Conservation (phyloP, 805 yeast genomes). For the Candida tammaniensis region DNA sequence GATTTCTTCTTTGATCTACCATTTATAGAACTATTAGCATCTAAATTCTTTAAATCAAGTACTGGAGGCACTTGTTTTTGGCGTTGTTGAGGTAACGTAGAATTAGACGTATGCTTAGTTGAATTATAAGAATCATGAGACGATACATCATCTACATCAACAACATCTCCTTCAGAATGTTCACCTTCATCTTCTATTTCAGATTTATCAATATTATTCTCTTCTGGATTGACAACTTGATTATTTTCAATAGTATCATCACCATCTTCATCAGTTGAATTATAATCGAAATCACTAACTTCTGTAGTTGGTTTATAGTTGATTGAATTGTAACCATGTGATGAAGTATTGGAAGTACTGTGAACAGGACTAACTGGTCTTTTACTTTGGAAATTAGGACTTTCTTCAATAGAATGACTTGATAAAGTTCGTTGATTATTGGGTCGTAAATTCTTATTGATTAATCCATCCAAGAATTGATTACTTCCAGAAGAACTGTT, state of each 20-base stretch:
- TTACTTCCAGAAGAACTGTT: conserved; percentile 9
- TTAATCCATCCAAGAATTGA: conserved; percentile 9
- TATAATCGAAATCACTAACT: conserved; percentile 22
- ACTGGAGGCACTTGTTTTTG: conserved; percentile 2
- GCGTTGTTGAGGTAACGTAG: conserved; percentile 5
- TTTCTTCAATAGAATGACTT: conserved; percentile 8
- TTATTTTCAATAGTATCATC: conserved; percentile 9
- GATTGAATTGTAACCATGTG: conserved; percentile 5
- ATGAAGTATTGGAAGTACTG: conserved; percentile 6
- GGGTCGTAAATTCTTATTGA: conserved; percentile 12
- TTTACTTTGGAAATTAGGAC: background rate
- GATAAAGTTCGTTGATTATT: conserved; percentile 12
- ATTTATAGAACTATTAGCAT: conserved; percentile 13
- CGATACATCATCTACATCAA: conserved; percentile 18
- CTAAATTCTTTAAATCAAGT: conserved; percentile 5
- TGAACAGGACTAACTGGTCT: conserved; percentile 9
- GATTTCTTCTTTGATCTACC: conserved; percentile 23
- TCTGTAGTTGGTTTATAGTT: conserved; percentile 14
- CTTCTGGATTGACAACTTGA: conserved; percentile 9
- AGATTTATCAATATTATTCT: conserved; percentile 5
- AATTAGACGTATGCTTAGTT: conserved; percentile 9
- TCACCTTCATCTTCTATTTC: conserved; percentile 13
- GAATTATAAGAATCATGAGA: conserved; percentile 14
- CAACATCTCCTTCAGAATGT: conserved; percentile 20
- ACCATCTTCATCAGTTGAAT: conserved; percentile 9